Evolutionary conservation across 2,329 filamentous ascomycete species (phyloP), one percentile per base, ranked within the genome.

Genomic region (Calonectria leucothoes): DNA sequence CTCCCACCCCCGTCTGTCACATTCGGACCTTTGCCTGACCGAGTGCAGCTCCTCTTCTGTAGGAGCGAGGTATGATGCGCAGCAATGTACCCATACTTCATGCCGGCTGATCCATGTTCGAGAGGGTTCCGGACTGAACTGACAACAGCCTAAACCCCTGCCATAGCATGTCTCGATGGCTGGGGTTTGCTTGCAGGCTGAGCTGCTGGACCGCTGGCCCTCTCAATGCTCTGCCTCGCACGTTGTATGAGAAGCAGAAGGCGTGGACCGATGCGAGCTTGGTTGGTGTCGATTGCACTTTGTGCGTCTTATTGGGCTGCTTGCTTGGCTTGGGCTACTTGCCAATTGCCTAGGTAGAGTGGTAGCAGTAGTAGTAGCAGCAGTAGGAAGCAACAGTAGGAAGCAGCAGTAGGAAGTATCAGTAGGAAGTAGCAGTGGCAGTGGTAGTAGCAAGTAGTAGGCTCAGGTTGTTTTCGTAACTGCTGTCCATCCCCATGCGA

Each of bases 31-130:
- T 63, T 64, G 27, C 33, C 14, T 25, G 48, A 35, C 8, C 17
- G 45, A 31, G 45, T 33, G 35, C 33, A 35, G 23, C 35, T 55
- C 11, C 27, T 52, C 51, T 59, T 20, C 17, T 35, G 14, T 20
- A 7, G 45, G 39, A 59, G 63, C n/a, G 59, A 65, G 59, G 25
- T 55, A 59, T 42, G 48, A 35, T 64, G 39, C 33, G 35, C 15
- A 45, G 49, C 17, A 14, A 70, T 52, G 69, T 67, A 72, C 51
- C 37, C 48, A 68, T 71, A 73, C 69, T 59, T 71, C 59, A 65
- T 70, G 63, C 69, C 69, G 63, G 77, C 69, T 69, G 75, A 79
- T 78, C 77, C 74, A 73, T 75, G 75, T 64, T 66, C 45, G 49
- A 29, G 49, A 35, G 48, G 29, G 55, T 33, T 70, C 73, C 64